A percentile compares a stretch with the other conserved stretches of the same genome.
These are phyloP conservation scores for Colletotrichum viniferum DNA, from an alignment of 2,329 filamentous ascomycete species.

Conservation along the genomic window DNA sequence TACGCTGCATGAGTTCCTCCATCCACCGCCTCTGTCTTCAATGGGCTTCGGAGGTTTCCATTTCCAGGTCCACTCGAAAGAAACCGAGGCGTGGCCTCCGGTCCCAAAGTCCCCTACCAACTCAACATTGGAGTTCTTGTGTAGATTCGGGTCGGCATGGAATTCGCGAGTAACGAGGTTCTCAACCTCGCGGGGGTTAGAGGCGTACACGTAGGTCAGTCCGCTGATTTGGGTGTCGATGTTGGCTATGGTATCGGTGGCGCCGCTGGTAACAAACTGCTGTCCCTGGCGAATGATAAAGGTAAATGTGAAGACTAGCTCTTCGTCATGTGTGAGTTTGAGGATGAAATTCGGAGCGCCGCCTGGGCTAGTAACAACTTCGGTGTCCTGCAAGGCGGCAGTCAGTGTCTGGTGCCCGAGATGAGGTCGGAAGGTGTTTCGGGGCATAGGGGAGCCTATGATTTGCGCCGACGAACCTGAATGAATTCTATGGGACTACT, in stretches of 20 bases:
- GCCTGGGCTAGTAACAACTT: conserved; percentile 50
- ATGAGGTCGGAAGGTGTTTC: background rate
- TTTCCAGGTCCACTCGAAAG: conserved; percentile 96
- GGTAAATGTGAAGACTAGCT: conserved; percentile 90
- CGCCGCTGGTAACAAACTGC: conserved; percentile 43
- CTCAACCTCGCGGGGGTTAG: conserved; percentile 85
- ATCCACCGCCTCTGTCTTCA: conserved; percentile 88
- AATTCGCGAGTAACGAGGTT: conserved; percentile 95
- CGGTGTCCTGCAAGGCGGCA: conserved; percentile 70
- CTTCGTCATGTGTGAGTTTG: conserved; percentile 88
- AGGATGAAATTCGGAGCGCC: conserved; percentile 77
- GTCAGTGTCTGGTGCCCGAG: background rate
- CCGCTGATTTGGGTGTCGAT: conserved; percentile 83
- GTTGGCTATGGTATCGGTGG: conserved; percentile 38
- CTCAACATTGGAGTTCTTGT: conserved; percentile 96
- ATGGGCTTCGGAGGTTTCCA: conserved; percentile 86
- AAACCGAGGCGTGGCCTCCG: conserved; percentile 78
- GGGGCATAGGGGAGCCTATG: background rate
- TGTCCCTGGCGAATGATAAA: conserved; percentile 73
- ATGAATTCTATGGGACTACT: conserved; percentile 84
- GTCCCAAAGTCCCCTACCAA: conserved; percentile 93
- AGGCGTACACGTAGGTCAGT: conserved; percentile 90
- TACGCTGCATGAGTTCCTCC: conserved; percentile 94
- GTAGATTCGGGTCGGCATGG: conserved; percentile 93
- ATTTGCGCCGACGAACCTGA: conserved; percentile 66